Evolutionary conservation across 2,329 filamentous ascomycete genomes (phyloP), one percentile per base, ranked within the genome.

Genomic region (Pyrenophora teres): DNA sequence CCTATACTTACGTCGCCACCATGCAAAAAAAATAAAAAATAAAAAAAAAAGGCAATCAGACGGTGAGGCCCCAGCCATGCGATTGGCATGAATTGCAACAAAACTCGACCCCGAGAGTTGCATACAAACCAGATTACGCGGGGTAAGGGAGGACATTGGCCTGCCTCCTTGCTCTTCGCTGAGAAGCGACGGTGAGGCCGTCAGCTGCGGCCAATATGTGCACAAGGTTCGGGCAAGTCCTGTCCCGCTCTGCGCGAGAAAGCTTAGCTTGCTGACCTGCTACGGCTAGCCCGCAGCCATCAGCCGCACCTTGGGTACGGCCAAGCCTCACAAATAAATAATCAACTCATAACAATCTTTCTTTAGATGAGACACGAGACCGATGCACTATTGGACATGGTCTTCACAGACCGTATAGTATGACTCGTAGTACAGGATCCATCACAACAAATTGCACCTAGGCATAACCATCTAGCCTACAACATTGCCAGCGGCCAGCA

Each of bases 11-110:
- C 43, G 43, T 52, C 49, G 35, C 49, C 49, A 48, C 40, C 23
- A 21, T 33, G 23, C 21, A 21, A 19, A 36, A 15, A 15, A 15
- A 15, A 15, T 15, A 15, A 15, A 15, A 15, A 15, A 38, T 40
- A 38, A 30, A 6, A 30, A 10, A 7, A 30, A 10, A 30, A 41
- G 23, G 41, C 33, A 40, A 63, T 62, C 63, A 66, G 64, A 69
- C 65, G 63, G 62, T 68, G 63, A 66, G 53, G 50, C 23, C 27
- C 27, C 3, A 30, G 19, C 19, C 19, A 21, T 21, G 19, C 19
- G 5, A 21, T 5, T 21, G 10, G 4, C 27, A 7, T 12, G 7
- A 13, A 13, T 9, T 10, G 27, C 27, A 30, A 30, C 27, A 30
- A 30, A 30, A 30, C 10, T 12, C 27, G 7, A 30, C 27, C 10